Conservation (phyloP, 805 yeast genomes). For the Pichia occidentalis region DNA sequence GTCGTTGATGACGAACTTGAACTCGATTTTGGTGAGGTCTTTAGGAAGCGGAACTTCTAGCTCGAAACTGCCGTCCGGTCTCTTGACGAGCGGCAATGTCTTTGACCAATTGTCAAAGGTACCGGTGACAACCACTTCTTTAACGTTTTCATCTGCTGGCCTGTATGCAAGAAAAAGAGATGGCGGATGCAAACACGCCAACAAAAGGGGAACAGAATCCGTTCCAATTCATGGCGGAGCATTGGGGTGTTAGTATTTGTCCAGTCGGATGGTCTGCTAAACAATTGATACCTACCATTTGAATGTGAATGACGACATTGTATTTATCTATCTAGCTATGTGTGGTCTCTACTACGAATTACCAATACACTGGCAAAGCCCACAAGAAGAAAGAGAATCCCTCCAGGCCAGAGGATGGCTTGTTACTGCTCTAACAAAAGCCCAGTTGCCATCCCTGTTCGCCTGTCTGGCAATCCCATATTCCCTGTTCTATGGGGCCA, state of each 20-base stretch:
- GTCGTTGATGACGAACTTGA: conserved; percentile 57
- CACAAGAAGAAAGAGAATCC: no score
- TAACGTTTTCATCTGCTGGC: conserved; percentile 23
- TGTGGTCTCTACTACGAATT: neutral
- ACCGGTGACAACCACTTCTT: conserved; percentile 50
- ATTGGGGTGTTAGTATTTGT: conserved; percentile 4
- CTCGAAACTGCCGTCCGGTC: conserved; percentile 31
- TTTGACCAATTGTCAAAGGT: conserved; percentile 54
- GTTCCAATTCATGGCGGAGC: no score
- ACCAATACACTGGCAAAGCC: neutral
- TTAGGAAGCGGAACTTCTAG: conserved; percentile 26
- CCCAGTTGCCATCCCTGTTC: no score
- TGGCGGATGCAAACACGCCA: no score
- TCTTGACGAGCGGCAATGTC: conserved; percentile 41
- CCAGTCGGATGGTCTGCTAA: no score
- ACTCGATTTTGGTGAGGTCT: conserved; percentile 28
- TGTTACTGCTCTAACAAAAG: no score
- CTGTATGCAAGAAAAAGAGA: no score
- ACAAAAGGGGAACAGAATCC: no score
- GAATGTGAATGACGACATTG: conserved; percentile 8
- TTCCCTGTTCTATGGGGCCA: no score
- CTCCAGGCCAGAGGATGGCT: no score
- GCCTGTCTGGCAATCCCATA: no score
- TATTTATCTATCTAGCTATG: no score
- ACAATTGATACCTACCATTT: conserved; percentile 11